These are phyloP conservation scores for Ailanthus altissimus DNA, from an alignment of 345 rosid genomes.

Conservation along the genomic window DNA sequence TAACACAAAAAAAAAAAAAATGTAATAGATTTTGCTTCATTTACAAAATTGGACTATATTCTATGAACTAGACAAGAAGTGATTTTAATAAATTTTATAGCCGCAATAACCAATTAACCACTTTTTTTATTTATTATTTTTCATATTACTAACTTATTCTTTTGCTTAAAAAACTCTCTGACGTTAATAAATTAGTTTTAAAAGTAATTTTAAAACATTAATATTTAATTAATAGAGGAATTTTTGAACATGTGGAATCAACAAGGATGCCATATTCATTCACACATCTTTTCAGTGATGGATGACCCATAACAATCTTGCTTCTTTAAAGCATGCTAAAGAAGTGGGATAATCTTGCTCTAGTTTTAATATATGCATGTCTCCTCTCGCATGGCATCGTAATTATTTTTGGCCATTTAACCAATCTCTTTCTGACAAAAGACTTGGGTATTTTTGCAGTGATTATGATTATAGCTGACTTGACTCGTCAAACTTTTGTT, in stretches of 20 bases:
- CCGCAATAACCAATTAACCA: too few species aligned
- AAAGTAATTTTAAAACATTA: too few species aligned
- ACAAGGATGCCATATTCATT: too few species aligned
- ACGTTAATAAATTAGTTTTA: too few species aligned
- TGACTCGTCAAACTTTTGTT: conserved; percentile 23
- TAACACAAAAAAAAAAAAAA: neutral
- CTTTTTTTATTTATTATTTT: too few species aligned
- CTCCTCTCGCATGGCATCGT: neutral
- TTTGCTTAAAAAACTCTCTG: too few species aligned
- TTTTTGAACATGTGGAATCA: too few species aligned
- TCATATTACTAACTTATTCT: too few species aligned
- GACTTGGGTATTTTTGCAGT: neutral
- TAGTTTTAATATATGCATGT: neutral
- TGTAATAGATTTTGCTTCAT: conserved; percentile 17
- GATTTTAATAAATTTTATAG: too few species aligned
- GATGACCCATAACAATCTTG: neutral
- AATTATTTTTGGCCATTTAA: neutral
- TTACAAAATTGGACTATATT: conserved; percentile 8
- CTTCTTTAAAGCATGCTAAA: neutral
- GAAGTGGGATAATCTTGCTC: neutral
- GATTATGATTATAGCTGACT: conserved; percentile 11
- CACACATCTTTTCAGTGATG: neutral
- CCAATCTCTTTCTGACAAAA: neutral
- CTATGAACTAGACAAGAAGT: conserved; percentile 6
- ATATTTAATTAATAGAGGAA: too few species aligned